Base-by-base conservation (phyloP, 2,329 filamentous ascomycete genomes). In the Neofusicoccum ribis region DNA sequence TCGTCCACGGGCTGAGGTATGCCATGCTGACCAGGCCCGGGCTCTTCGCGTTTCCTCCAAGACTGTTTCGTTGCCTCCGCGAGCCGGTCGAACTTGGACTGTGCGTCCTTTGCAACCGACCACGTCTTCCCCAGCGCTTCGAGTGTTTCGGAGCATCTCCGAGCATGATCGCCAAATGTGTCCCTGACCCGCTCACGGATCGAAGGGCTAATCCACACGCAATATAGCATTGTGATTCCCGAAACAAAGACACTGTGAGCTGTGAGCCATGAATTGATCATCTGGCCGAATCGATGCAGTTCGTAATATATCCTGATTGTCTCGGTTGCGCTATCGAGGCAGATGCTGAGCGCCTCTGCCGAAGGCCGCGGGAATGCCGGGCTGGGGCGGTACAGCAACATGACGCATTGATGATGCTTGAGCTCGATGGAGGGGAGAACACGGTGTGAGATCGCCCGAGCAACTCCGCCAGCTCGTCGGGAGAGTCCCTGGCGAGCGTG, bases 121-220 rank as follows among this genome's bases (percentile, higher is more conserved):
- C 83, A 86, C 65, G 85, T 80, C 65, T 85, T 83, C 1, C 81
- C 83, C 2, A 79, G 80, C 1, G 83, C 83, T 43, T 83, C 83
- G 2, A 86, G 71, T 0, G 85, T 77, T 14, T 81, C 83, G 11
- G 82, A 71, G 0, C 80, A 75, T 1, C 78, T 76, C 23, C 77
- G 77, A 11, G 84, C 69, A 27, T 82, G 79, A 0, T 72, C 73
- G 66, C 80, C 78, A 2, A 85, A 74, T 72, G 12, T 82, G 77
- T 2, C 79, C 64, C 3, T 79, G 74, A 0, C 77, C 76, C 1
- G 72, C 70, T 0, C 71, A 71, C 0, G 80, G 17, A 84, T 75
- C 2, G 77, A 72, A 0, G 82, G 79, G 0, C 83, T 75, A 5
- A 78, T 78, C 69, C 83, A 82, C 47, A 85, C 77, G 51, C 81